Conservation (phyloP, 2,329 filamentous ascomycete genomes). For the Talaromyces pinophilus region DNA sequence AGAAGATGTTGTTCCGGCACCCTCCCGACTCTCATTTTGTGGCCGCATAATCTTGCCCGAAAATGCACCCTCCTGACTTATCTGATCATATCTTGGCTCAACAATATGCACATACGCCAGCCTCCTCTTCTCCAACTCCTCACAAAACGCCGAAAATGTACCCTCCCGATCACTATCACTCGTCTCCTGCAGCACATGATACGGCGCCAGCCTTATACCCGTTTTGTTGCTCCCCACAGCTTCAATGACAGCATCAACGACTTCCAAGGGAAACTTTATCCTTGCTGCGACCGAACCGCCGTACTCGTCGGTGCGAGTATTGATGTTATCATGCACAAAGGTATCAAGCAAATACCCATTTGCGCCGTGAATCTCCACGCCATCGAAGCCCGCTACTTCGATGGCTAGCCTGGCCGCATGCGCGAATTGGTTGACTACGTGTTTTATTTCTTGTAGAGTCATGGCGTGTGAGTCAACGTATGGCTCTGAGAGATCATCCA, state of each 20-base stretch:
- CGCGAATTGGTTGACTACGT: slow-evolving; percentile 62
- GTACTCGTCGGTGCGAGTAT: slow-evolving; percentile 62
- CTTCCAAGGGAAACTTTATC: slow-evolving; percentile 64
- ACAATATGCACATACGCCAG: neutral
- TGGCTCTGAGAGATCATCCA: neutral
- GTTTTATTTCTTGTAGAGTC: slow-evolving; percentile 64
- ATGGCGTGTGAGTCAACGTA: neutral
- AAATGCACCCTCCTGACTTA: neutral
- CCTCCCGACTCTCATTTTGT: neutral
- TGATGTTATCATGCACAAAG: slow-evolving; percentile 69
- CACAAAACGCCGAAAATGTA: neutral
- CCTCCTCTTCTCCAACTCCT: neutral
- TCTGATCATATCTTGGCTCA: neutral
- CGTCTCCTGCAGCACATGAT: neutral
- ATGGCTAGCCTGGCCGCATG: slow-evolving; percentile 61
- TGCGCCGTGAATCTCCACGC: slow-evolving; percentile 75
- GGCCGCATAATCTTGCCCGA: neutral
- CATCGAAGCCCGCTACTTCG: slow-evolving; percentile 67
- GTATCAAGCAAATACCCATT: slow-evolving; percentile 74
- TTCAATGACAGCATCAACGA: slow-evolving; percentile 41
- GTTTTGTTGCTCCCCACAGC: slow-evolving; percentile 25
- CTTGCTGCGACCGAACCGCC: slow-evolving; percentile 61
- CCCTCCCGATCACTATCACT: neutral
- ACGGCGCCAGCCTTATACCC: neutral
- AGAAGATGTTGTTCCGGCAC: neutral